A percentile compares a stretch with the other conserved stretches of the same genome.
These are phyloP conservation scores for Cercospora sp. DNA, from an alignment of 2,329 filamentous ascomycete genomes.

Conservation along the genomic window DNA sequence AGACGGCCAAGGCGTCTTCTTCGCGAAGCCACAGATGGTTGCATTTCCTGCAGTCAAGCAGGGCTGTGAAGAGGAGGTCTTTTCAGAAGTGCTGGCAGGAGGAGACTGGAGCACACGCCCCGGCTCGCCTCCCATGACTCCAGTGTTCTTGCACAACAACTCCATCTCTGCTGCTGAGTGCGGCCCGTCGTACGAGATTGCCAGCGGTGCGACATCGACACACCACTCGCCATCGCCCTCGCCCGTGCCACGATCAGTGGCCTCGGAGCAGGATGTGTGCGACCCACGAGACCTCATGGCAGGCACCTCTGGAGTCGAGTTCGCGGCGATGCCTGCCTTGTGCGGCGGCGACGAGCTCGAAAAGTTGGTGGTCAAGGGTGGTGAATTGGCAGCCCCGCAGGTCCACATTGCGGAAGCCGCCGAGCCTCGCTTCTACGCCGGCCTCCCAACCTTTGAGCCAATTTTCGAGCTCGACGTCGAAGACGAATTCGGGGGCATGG, in stretches of 20 bases:
- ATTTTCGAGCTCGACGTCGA: constrained; percentile 89
- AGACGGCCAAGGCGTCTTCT: constrained; percentile 60
- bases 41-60: constrained; percentile 68
- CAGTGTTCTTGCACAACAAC: constrained; percentile 69
- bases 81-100: constrained; percentile 69
- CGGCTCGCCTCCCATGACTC: constrained; percentile 82
- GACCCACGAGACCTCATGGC: constrained; percentile 89
- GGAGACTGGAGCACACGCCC: constrained; percentile 71
- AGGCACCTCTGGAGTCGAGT: constrained; percentile 58
- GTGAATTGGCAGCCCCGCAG: constrained; percentile 34
- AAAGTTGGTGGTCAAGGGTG: constrained; percentile 51
- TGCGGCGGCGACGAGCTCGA: constrained; percentile 59
- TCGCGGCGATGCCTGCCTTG: constrained; percentile 63
- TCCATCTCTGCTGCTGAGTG: constrained; percentile 56
- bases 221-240: constrained; percentile 75
- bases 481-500: constrained; percentile 78
- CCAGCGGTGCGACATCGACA: constrained; percentile 68
- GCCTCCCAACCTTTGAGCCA: constrained; percentile 68
- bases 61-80: constrained; percentile 67
- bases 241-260: constrained; percentile 69
- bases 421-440: constrained; percentile 55
- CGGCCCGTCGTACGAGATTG: constrained; percentile 66
- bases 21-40: constrained; percentile 30
- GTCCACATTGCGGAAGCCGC: constrained; percentile 43
- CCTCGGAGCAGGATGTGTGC: constrained; percentile 71